Evolutionary conservation across 73 alveolate species (phyloP).

Genomic region (Urostyla sp.): DNA sequence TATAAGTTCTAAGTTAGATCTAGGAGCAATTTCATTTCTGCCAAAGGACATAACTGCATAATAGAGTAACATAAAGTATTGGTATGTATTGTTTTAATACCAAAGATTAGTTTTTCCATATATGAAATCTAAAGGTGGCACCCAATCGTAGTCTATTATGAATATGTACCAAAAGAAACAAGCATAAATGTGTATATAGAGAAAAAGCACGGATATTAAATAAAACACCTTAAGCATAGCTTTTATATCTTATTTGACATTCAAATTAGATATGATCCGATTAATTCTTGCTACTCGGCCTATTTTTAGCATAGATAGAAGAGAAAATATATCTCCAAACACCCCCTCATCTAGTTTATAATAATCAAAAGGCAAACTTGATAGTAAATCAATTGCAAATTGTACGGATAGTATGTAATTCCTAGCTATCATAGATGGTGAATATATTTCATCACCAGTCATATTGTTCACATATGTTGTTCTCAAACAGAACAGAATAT

Average conservation of each 20-base stretch:
- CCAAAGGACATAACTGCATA: slow-evolving; percentile 51
- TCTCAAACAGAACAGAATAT: slow-evolving; percentile 65
- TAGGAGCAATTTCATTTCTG: slow-evolving; percentile 33
- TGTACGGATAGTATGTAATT: slow-evolving; percentile 55
- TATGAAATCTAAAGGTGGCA: slow-evolving; percentile 50
- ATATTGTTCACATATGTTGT: slow-evolving; percentile 70
- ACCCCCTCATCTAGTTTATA: not conserved
- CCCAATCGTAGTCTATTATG: slow-evolving; percentile 29
- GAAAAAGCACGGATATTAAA: slow-evolving; percentile 30
- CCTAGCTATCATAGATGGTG: slow-evolving; percentile 58
- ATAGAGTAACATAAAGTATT: slow-evolving; percentile 4
- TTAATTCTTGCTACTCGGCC: slow-evolving; percentile 24
- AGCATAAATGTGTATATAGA: slow-evolving; percentile 49
- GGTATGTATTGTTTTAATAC: not conserved
- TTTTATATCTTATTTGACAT: slow-evolving; percentile 38
- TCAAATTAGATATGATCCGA: slow-evolving; percentile 31
- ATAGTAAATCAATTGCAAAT: slow-evolving; percentile 26
- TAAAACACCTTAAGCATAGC: not conserved
- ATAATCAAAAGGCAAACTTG: slow-evolving; percentile 40
- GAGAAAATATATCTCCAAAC: slow-evolving; percentile 16
- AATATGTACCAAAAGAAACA: slow-evolving; percentile 43
- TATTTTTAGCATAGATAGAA: slow-evolving; percentile 35
- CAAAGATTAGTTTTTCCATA: not conserved
- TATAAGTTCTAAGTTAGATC: not conserved
- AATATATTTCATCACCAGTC: slow-evolving; percentile 77